Base-by-base conservation (phyloP, 371 early-diverging fungal species). In the Mortierella sp. region DNA sequence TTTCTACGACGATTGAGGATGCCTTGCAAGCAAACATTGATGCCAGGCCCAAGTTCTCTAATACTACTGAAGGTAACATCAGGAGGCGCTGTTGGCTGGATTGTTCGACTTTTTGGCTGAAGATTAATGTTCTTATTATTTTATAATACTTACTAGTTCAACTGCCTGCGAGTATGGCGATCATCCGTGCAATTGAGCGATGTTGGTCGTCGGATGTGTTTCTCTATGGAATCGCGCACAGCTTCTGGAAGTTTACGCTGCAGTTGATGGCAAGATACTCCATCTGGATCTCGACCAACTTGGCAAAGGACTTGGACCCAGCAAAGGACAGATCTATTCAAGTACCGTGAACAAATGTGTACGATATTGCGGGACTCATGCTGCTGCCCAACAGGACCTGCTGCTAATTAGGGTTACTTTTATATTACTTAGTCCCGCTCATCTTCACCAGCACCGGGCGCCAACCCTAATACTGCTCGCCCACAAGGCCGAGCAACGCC, bases 171-270 rank as follows among this genome's bases (percentile, higher is more conserved):
- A 91, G 90, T 48, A 88, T 82, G 53, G 90, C 91, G 0, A 80
- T 94, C n/a, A 74, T 92, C 9, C 75, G 83, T 1, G 91, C 93
- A 5, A 89, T 95, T 11, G 79, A 88, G 26, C 84, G 89, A 31
- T 95, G 95, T 74, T 96, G 95, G 95, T 90, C 93, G 5, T 90
- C 93, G 28, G 80, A 91, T 24, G 90, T 96, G 10, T 96, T 88
- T 77, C 80, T 96, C 8, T 91, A 89, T 70, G 91, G 91, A 0
- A 77, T 95, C 10, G 89, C 93, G 0, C 89, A 91, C 80, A 89
- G 92, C 31, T 95, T 96, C 61, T 96, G 95, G 94, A 94, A 93
- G 79, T 87, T 96, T 67, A 94, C 95, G 0, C 73, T 96, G 34
- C 95, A 96, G 87, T 89, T 95, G 76, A 75, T 85, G 79, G 76